Conservation (phyloP, 768 basidiomycete species). For the Mycena crocata region DNA sequence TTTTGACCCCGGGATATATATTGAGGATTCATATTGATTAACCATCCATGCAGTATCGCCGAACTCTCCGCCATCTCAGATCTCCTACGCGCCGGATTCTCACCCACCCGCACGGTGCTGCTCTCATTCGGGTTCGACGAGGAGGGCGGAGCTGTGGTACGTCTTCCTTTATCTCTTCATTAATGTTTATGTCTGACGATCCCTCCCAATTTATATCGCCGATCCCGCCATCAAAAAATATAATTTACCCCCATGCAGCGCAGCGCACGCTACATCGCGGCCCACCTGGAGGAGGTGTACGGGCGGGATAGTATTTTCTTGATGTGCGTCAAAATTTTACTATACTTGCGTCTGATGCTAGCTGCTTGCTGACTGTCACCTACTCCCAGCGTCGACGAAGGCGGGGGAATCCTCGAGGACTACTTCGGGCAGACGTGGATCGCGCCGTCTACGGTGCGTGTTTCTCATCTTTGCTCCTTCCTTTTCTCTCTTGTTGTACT, state of each 20-base stretch:
- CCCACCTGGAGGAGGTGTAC: constrained; percentile 12
- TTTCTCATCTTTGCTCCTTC: no score
- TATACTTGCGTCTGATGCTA: background rate
- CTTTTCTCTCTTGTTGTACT: background rate
- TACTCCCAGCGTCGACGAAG: constrained; percentile 23
- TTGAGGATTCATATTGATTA: no score
- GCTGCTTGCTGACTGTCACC: background rate
- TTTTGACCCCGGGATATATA: no score
- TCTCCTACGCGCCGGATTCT: constrained; percentile 31
- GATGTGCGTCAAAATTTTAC: constrained; percentile 7
- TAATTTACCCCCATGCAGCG: background rate
- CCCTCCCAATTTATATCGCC: background rate
- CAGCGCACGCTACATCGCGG: constrained; percentile 18
- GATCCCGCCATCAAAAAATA: background rate
- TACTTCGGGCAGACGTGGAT: constrained; percentile 21
- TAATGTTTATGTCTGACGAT: background rate
- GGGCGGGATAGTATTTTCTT: constrained; percentile 11
- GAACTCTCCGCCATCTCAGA: constrained; percentile 37
- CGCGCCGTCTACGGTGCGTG: constrained; percentile 9
- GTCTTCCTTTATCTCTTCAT: background rate
- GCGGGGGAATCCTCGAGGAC: constrained; percentile 6
- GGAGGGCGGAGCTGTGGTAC: constrained; percentile 48
- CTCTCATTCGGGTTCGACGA: constrained; percentile 62
- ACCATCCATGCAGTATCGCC: no score
- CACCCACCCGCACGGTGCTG: constrained; percentile 37